phyloP scores from a whole-genome alignment of 2,329 filamentous ascomycete species.

The Xylariaceae sp. region DNA sequence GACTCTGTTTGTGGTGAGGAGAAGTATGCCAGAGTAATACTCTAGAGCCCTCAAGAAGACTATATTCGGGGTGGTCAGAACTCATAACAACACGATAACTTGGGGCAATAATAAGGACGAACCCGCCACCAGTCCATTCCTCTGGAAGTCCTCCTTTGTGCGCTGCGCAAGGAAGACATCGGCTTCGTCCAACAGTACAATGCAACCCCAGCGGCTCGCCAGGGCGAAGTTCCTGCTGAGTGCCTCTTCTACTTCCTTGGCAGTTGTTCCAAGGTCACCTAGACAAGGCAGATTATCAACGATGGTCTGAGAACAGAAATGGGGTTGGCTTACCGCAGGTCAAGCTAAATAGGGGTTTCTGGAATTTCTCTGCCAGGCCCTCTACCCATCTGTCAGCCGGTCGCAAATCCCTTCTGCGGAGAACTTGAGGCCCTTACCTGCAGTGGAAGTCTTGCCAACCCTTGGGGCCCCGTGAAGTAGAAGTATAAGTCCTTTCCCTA shows the following conservation, averaged over 20 bases:
- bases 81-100: neutral
- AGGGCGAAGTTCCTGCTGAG: constrained; percentile 20
- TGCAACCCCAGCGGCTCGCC: constrained; percentile 16
- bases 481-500: constrained; percentile 14
- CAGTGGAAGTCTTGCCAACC: constrained; percentile 16
- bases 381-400: constrained; percentile 2
- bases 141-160: constrained; percentile 14
- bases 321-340: constrained; percentile 16
- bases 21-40: constrained; percentile 32
- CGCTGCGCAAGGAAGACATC: constrained; percentile 17
- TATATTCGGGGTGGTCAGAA: constrained; percentile 4
- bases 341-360: constrained; percentile 14
- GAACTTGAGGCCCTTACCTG: constrained; percentile 7
- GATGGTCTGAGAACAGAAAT: neutral
- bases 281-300: neutral
- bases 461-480: constrained; percentile 16
- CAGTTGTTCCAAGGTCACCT: constrained; percentile 31
- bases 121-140: constrained; percentile 31
- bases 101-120: neutral
- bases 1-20: constrained; percentile 7
- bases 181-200: constrained; percentile 19
- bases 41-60: constrained; percentile 34
- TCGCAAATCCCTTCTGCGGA: neutral
- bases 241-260: constrained; percentile 23
- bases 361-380: constrained; percentile 11